phyloP scores from a whole-genome alignment of 768 basidiomycete genomes.

The Pholiota molesta region DNA sequence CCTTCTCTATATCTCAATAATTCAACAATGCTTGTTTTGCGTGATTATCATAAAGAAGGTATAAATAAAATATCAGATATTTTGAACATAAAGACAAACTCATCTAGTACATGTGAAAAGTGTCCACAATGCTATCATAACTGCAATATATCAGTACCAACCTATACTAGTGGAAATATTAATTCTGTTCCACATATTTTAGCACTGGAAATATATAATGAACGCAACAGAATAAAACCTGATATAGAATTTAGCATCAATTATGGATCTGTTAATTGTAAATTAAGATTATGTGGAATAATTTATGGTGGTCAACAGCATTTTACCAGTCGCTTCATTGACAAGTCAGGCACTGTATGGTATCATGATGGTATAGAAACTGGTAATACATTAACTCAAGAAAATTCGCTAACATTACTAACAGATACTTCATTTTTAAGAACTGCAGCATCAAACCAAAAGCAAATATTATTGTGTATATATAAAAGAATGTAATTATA shows the following conservation, averaged over 20 bases:
- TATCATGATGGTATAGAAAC: slow-evolving; percentile 28
- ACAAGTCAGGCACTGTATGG: slow-evolving; percentile 20
- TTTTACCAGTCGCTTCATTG: slow-evolving; percentile 23
- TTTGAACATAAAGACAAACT: neutral
- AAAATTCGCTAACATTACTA: neutral
- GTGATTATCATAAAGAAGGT: too few relatives aligned
- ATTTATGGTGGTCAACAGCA: slow-evolving; percentile 25
- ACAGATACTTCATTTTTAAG: neutral
- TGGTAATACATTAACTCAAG: neutral
- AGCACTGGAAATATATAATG: neutral
- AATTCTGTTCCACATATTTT: neutral
- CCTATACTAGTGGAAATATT: neutral
- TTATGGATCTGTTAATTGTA: neutral
- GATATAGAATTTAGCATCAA: neutral
- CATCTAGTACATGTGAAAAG: neutral
- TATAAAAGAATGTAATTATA: neutral
- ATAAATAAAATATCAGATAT: neutral
- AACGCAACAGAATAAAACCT: slow-evolving; percentile 1
- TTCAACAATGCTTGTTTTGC: too few relatives aligned
- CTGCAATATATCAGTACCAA: neutral
- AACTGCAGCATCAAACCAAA: neutral
- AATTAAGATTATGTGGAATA: slow-evolving; percentile 19
- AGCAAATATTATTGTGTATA: neutral
- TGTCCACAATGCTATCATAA: neutral
- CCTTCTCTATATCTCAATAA: too few relatives aligned